Evolutionary conservation across 2,329 filamentous ascomycete genomes (phyloP), one percentile per base, ranked within the genome.

Genomic region (Fusarium sp.): DNA sequence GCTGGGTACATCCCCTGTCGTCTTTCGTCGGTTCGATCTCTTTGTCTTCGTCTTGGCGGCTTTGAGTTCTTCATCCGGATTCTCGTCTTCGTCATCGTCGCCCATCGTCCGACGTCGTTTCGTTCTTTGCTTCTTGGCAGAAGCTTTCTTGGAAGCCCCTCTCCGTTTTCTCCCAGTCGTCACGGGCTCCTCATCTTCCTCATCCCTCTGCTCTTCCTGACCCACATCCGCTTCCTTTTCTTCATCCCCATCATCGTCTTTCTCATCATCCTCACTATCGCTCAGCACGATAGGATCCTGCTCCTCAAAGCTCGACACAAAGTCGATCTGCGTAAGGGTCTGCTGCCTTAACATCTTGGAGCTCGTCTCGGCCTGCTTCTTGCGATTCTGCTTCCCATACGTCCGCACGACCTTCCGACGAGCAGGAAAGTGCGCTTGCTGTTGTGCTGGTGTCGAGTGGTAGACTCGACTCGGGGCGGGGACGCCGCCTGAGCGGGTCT

Each of bases 311-410:
- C 79, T 81, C 40, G 78, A 83, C 20, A 82, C 81, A 76, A 82
- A 84, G 56, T 83, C 82, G 50, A 85, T 81, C 72, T 86, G 84
- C 6, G 84, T 86, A 24, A 86, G 72, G 2, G 84, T 86, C 76
- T 84, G 82, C 75, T 86, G 84, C 66, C 79, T 80, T 52, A 84
- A 64, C 5, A 74, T 65, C 20, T 70, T 72, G 0, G 72, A 62
- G 18, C 61, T 69, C 20, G 56, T 71, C 14, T 76, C 71, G 14
- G 64, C 61, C 38, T 72, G 70, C 45, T 76, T 74, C 66, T 69
- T 72, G 14, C 65, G 67, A 38, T 74, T 77, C 58, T 78, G 73
- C 20, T 79, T 78, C 13, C 79, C 80, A 61, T 83, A 83, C n/a
- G 81, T 83, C 27, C 80, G 81, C 14, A 84, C 73, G 16, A 75